Conservation (phyloP, 768 basidiomycete species). For the Jaapia argillacea region DNA sequence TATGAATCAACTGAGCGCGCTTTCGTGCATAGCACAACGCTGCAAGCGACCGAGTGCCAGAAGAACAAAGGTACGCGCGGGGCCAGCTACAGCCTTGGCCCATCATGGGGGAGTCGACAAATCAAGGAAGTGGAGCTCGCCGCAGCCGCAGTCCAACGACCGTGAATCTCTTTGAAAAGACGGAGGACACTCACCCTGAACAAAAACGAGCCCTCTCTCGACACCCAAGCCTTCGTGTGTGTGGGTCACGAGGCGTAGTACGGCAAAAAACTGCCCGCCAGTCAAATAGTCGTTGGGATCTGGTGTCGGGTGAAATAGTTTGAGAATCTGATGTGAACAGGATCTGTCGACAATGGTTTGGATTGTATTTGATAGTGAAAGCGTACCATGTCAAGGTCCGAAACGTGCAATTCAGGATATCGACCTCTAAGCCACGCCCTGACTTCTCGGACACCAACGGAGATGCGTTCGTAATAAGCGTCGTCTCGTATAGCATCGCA, state of each 20-base stretch:
- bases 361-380: slow-evolving; percentile 4
- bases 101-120: too few relatives aligned
- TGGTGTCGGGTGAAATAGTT: slow-evolving; percentile 49
- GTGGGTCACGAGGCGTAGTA: slow-evolving; percentile 55
- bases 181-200: slow-evolving; percentile 70
- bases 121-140: too few relatives aligned
- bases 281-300: slow-evolving; percentile 41
- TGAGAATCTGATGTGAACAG: slow-evolving; percentile 42
- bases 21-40: too few relatives aligned
- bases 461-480: slow-evolving; percentile 41
- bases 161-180: too few relatives aligned
- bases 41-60: too few relatives aligned
- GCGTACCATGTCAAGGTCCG: slow-evolving; percentile 51
- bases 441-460: slow-evolving; percentile 52
- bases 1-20: too few relatives aligned
- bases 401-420: slow-evolving; percentile 41
- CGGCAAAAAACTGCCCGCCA: slow-evolving; percentile 72
- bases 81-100: too few relatives aligned
- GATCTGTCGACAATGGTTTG: background rate
- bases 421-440: slow-evolving; percentile 70
- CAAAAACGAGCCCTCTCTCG: slow-evolving; percentile 60
- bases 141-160: too few relatives aligned
- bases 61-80: too few relatives aligned
- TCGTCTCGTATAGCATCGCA: slow-evolving; percentile 24
- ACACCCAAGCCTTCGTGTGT: slow-evolving; percentile 47